Base-by-base conservation (phyloP, 2,329 filamentous ascomycete genomes). In the Exophiala oligosperma region DNA sequence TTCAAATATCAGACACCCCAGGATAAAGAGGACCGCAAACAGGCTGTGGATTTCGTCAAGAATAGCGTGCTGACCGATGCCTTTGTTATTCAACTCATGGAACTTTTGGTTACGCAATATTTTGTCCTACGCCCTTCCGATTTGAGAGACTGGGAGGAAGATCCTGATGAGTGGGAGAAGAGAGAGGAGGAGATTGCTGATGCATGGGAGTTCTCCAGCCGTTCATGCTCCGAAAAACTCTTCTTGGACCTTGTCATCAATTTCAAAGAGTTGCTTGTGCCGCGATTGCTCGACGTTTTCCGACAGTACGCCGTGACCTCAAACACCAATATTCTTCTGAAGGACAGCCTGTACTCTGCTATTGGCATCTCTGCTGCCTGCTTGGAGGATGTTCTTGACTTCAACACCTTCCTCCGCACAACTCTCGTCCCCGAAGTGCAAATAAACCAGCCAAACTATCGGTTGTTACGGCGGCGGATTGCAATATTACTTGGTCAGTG, bases 111-210 rank as follows among this genome's bases (percentile, higher is more conserved):
- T 52, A 91, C 89, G 1, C 87, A 89, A 67, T 91, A 96, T 65
- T 94, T 99, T 71, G 83, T 94, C 38, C 94, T 97, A 72, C 85
- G 91, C 35, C 84, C 89, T 59, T 85, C 86, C 52, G 94, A 99
- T 72, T 82, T 97, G 1, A 86, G 91, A 61, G 89, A 91, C 57
- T 99, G 94, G 94, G 89, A 95, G 70, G 89, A 95, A 69, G 92
- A 96, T 57, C 91, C 93, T 0, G 91, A 99, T 72, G 92, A 95
- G 54, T 99, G 94, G 92, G 93, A 97, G 72, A 87, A 90, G 64
- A 86, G 88, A 67, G 92, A 97, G 76, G 91, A 95, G 68, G 89
- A 88, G 60, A 85, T 90, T 59, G 87, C 89, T 37, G 90, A 91
- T 66, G 90, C 89, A 1, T 97, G 90, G 82, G 92, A 97, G 69